phyloP scores from a whole-genome alignment of 2,329 filamentous ascomycete genomes.

The Westerdykella aurantiaca region DNA sequence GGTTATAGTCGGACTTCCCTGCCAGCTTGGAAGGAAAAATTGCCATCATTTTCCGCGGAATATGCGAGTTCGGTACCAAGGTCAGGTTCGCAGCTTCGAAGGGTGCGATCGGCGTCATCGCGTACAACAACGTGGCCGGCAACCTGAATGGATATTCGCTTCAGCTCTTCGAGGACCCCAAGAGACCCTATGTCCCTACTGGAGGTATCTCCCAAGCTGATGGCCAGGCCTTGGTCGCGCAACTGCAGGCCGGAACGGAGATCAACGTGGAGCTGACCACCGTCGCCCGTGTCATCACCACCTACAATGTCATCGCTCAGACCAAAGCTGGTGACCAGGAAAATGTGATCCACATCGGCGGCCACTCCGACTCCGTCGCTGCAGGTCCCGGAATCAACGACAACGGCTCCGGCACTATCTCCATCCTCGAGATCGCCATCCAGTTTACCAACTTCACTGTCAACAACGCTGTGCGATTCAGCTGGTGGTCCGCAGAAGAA shows the following conservation, averaged over 20 bases:
- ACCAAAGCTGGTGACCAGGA: slow-evolving; percentile 54
- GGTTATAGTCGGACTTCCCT: slow-evolving; percentile 54
- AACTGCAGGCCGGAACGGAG: slow-evolving; percentile 42
- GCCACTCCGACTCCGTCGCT: slow-evolving; percentile 57
- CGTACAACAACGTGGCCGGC: slow-evolving; percentile 65
- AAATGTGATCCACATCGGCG: slow-evolving; percentile 54
- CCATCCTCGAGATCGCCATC: slow-evolving; percentile 54
- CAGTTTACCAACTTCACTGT: slow-evolving; percentile 65
- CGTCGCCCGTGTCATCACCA: slow-evolving; percentile 19
- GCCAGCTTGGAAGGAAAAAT: slow-evolving; percentile 55
- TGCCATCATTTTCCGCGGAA: slow-evolving; percentile 64
- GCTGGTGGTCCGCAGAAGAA: slow-evolving; percentile 60
- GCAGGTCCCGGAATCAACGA: slow-evolving; percentile 70
- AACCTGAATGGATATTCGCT: slow-evolving; percentile 41
- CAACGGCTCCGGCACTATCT: slow-evolving; percentile 63
- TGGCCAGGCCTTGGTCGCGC: slow-evolving; percentile 51
- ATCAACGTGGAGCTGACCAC: slow-evolving; percentile 25
- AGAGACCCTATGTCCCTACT: slow-evolving; percentile 54
- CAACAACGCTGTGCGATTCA: slow-evolving; percentile 62
- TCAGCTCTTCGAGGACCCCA: slow-evolving; percentile 53
- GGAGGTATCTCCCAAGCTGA: slow-evolving; percentile 60
- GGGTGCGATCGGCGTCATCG: slow-evolving; percentile 61
- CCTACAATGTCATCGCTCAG: slow-evolving; percentile 55
- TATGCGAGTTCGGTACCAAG: slow-evolving; percentile 67
- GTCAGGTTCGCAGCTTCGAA: slow-evolving; percentile 52